These are phyloP conservation scores for Nematocida sp. DNA, from an alignment of 371 early-diverging fungal species.

Conservation along the genomic window DNA sequence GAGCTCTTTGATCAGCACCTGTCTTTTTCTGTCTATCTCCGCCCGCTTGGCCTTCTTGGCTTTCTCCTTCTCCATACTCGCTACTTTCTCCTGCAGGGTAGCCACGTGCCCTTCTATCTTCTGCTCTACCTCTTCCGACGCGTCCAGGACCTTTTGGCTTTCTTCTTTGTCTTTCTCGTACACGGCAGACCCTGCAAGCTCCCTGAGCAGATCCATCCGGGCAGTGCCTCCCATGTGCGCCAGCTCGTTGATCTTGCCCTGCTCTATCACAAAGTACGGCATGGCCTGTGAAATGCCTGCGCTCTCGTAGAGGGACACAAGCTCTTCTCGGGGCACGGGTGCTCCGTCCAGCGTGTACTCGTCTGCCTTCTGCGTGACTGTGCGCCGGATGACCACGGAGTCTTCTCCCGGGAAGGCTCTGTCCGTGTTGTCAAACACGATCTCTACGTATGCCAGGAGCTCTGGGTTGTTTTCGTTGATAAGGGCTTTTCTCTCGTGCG, in stretches of 20 bases:
- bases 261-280: constrained; percentile 90
- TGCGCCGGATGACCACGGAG: constrained; percentile 77
- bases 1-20: constrained; percentile 63
- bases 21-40: constrained; percentile 63
- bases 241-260: constrained; percentile 84
- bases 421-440: constrained; percentile 87
- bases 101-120: constrained; percentile 80
- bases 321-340: constrained; percentile 74
- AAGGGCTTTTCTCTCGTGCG: constrained; percentile 81
- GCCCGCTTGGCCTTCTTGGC: constrained; percentile 68
- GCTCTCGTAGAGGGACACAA: constrained; percentile 81
- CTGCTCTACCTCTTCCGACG: constrained; percentile 69
- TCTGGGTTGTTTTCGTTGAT: constrained; percentile 71
- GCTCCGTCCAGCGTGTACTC: constrained; percentile 89
- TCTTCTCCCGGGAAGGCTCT: constrained; percentile 79
- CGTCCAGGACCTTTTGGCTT: constrained; percentile 79
- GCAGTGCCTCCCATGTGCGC: constrained; percentile 83
- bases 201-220: constrained; percentile 80
- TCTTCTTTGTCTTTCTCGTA: constrained; percentile 87
- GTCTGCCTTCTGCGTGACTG: constrained; percentile 85
- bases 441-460: constrained; percentile 76
- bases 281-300: constrained; percentile 79
- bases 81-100: constrained; percentile 77
- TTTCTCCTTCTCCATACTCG: constrained; percentile 82
- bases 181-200: constrained; percentile 89